Percentiles rank a stretch among this genome's conserved stretches.
Conservation (phyloP, 1,284 basidiomycete genomes). For the Takashimella koratensis region DNA sequence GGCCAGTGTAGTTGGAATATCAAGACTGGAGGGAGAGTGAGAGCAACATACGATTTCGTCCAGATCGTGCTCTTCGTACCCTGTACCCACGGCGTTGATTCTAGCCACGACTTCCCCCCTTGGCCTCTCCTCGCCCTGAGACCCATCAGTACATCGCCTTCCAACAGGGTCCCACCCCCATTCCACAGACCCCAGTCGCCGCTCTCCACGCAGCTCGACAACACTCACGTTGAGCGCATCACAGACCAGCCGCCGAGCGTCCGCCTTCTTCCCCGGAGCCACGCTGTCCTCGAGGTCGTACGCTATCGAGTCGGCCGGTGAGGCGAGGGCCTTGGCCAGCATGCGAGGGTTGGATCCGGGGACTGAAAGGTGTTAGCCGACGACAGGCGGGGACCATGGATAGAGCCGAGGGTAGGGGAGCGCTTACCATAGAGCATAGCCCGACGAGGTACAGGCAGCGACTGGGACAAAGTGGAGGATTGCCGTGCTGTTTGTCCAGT, state of each 20-base stretch:
- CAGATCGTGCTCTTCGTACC: constrained; percentile 68
- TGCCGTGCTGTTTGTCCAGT: no score
- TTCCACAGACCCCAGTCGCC: no score
- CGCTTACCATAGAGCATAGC: constrained; percentile 43
- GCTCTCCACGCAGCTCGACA: no score
- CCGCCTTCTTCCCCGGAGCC: constrained; percentile 62
- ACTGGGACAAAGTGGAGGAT: no score
- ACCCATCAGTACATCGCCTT: no score
- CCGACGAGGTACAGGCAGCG: constrained; percentile 27
- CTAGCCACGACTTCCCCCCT: constrained; percentile 63
- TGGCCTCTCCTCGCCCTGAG: constrained; percentile 24
- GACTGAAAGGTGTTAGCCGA: constrained; percentile 56
- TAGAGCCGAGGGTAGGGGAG: no score
- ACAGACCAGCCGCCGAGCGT: constrained; percentile 59
- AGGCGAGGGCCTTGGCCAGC: constrained; percentile 68
- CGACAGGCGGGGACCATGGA: no score
- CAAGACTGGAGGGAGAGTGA: no score
- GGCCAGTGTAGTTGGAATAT: no score
- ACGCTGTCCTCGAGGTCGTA: constrained; percentile 85
- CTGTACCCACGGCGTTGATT: constrained; percentile 69
- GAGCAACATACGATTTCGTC: constrained; percentile 58
- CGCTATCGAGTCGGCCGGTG: constrained; percentile 67
- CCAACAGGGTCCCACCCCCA: no score
- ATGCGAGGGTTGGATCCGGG: constrained; percentile 73
- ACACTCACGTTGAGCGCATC: constrained; percentile 55